These are phyloP conservation scores for Lentithecium fluviatile DNA, from an alignment of 495 filamentous ascomycete species.

Conservation along the genomic window DNA sequence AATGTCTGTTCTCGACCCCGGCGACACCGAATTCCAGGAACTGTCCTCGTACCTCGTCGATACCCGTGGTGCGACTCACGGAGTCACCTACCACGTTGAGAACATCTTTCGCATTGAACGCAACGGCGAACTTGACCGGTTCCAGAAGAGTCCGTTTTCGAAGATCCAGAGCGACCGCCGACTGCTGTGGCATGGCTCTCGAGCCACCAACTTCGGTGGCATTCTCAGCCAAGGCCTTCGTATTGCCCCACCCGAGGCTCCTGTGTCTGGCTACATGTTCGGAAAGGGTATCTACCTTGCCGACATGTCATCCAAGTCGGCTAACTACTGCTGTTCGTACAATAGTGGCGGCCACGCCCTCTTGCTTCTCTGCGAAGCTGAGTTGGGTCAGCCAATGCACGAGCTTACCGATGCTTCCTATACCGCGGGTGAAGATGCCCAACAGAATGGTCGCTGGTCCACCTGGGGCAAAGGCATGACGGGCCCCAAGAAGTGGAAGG, in stretches of 20 bases:
- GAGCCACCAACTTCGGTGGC: slow-evolving; percentile 76
- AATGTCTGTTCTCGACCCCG: slow-evolving; percentile 65
- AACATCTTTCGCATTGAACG: slow-evolving; percentile 83
- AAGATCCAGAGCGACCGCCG: slow-evolving; percentile 55
- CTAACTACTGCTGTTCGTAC: slow-evolving; percentile 65
- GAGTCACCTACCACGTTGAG: slow-evolving; percentile 53
- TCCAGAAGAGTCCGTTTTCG: slow-evolving; percentile 54
- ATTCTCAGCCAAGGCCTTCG: slow-evolving; percentile 82
- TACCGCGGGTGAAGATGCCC: slow-evolving; percentile 62
- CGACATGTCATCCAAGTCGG: slow-evolving; percentile 76
- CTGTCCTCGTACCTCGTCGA: slow-evolving; percentile 64
- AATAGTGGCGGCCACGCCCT: slow-evolving; percentile 53
- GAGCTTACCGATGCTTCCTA: slow-evolving; percentile 54
- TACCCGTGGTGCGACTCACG: slow-evolving; percentile 62
- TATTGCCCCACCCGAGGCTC: slow-evolving; percentile 82
- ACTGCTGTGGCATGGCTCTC: slow-evolving; percentile 82
- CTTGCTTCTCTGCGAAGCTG: slow-evolving; percentile 73
- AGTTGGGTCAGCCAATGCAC: slow-evolving; percentile 70
- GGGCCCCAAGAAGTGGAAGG: slow-evolving; percentile 70
- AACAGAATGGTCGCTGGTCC: slow-evolving; percentile 56
- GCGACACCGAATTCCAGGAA: slow-evolving; percentile 60
- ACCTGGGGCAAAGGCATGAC: slow-evolving; percentile 65
- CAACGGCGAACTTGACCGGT: slow-evolving; percentile 68
- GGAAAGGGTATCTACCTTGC: slow-evolving; percentile 91
- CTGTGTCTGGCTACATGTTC: slow-evolving; percentile 75